phyloP scores from a whole-genome alignment of 345 rosid genomes.

The Gynandropsis gynandra region DNA sequence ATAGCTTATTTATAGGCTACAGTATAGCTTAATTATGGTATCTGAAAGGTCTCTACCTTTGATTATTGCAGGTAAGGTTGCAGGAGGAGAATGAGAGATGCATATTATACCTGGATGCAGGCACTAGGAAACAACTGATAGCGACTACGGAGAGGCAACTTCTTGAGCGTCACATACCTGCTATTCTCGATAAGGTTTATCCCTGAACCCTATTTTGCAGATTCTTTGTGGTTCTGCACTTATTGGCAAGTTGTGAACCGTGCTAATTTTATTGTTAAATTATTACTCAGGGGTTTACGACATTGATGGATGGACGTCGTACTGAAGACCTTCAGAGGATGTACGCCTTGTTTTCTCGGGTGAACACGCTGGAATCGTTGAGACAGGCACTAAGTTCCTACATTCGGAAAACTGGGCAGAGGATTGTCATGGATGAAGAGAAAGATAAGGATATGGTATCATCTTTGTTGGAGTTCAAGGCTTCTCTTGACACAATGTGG shows the following conservation, averaged over 20 bases:
- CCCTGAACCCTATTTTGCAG: constrained; percentile 11
- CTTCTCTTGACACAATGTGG: constrained; percentile 81
- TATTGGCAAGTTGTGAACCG: not conserved
- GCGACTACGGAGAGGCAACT: constrained; percentile 83
- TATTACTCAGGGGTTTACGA: constrained; percentile 63
- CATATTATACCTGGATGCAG: constrained; percentile 73
- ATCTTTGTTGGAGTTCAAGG: constrained; percentile 80
- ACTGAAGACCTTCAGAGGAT: constrained; percentile 81
- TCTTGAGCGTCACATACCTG: constrained; percentile 78
- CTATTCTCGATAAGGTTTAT: constrained; percentile 85
- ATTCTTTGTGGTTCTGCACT: constrained; percentile 4
- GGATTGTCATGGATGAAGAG: constrained; percentile 91
- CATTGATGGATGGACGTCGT: constrained; percentile 91
- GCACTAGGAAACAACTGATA: constrained; percentile 78
- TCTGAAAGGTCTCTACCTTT: constrained; percentile 13
- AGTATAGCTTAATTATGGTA: constrained; percentile 4
- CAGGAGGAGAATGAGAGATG: constrained; percentile 97
- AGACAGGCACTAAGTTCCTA: constrained; percentile 78
- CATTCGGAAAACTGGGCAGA: constrained; percentile 76
- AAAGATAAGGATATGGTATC: constrained; percentile 96
- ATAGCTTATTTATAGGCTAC: constrained; percentile 12
- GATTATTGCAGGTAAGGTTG: constrained; percentile 64
- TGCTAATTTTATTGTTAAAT: constrained; percentile 17
- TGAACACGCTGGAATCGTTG: constrained; percentile 73
- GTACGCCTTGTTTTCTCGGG: constrained; percentile 74